Conservation (phyloP, 2,329 filamentous ascomycete genomes). For the Fusarium burgessii region DNA sequence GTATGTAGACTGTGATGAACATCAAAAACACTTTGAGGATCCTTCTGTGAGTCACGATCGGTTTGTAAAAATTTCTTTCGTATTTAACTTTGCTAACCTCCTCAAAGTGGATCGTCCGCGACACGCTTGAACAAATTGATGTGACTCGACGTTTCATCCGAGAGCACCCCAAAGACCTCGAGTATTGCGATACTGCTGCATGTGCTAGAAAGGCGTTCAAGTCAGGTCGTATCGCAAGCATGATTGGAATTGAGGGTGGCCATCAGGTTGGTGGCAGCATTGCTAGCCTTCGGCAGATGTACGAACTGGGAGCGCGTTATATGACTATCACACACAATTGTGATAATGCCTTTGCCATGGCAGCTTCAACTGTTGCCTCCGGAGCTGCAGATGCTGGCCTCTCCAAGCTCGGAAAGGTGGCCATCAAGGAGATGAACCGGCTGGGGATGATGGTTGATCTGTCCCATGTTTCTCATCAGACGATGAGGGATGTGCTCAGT, state of each 20-base stretch:
- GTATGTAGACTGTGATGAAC: conserved; percentile 43
- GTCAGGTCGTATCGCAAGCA: conserved; percentile 50
- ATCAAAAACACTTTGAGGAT: conserved; percentile 44
- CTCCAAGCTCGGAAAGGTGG: conserved; percentile 43
- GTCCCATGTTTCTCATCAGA: conserved; percentile 49
- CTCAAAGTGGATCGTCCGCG: conserved; percentile 28
- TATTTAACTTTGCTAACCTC: neutral
- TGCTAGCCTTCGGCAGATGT: conserved; percentile 51
- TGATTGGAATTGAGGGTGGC: conserved; percentile 54
- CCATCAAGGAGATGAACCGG: conserved; percentile 53
- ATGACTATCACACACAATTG: conserved; percentile 54
- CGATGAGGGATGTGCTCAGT: conserved; percentile 48
- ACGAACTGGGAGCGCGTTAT: conserved; percentile 54
- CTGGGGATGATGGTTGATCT: conserved; percentile 53
- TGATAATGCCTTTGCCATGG: conserved; percentile 49
- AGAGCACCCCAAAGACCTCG: conserved; percentile 40
- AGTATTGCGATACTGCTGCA: conserved; percentile 44
- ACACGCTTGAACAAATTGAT: conserved; percentile 51
- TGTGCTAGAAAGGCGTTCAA: conserved; percentile 49
- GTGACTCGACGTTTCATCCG: conserved; percentile 48
- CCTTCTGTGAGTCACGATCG: conserved; percentile 31
- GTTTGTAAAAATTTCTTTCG: neutral
- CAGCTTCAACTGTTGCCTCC: conserved; percentile 47
- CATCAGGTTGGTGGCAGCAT: conserved; percentile 53
- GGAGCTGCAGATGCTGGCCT: conserved; percentile 43